Evolutionary conservation across 2,329 filamentous ascomycete genomes (phyloP), one percentile per base, ranked within the genome.

Genomic region (Seiridium cupressi): DNA sequence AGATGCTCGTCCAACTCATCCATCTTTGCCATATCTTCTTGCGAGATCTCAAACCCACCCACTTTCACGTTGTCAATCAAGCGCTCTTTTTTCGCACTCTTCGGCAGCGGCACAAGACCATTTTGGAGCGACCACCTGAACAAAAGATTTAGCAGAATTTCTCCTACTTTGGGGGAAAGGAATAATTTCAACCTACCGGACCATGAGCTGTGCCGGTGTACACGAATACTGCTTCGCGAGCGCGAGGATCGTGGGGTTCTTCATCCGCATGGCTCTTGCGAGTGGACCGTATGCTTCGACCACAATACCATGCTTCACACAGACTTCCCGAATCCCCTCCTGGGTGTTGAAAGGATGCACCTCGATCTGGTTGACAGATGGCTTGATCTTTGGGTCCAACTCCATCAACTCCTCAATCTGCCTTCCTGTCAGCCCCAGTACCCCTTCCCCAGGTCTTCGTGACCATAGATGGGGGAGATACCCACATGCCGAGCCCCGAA

Each of bases 321-420:
- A 91, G 66, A 85, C 87, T 10, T 82, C 79, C 0, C 86, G 83
- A 63, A 95, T 92, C 44, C 82, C 80, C 0, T 79, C 80, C 57
- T 89, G 85, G 1, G 89, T 92, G 72, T 93, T 92, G 82, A 94
- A 95, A 0, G 90, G 91, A 63, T 94, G 90, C 1, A 93, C 83
- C 72, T 94, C 89, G 67, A 93, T 89, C 76, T 95, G 91, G 68
- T 94, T 94, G 55, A 94, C 85, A 1, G 86, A 84, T 0, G 91
- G 91, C 8, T 78, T 72, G 51, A 90, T 81, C 0, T 81, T 79
- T 0, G 89, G 87, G 9, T 84, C 84, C 0, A 82, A 82, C 2
- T 81, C 79, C 68, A 92, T 82, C 54, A 93, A 77, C 70, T 93
- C 89, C 63, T 90, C 82, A 55, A 93, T 81, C 84, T 89, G 63